Base-by-base conservation (phyloP, 2,329 filamentous ascomycete genomes). In the Neonectria faginata region DNA sequence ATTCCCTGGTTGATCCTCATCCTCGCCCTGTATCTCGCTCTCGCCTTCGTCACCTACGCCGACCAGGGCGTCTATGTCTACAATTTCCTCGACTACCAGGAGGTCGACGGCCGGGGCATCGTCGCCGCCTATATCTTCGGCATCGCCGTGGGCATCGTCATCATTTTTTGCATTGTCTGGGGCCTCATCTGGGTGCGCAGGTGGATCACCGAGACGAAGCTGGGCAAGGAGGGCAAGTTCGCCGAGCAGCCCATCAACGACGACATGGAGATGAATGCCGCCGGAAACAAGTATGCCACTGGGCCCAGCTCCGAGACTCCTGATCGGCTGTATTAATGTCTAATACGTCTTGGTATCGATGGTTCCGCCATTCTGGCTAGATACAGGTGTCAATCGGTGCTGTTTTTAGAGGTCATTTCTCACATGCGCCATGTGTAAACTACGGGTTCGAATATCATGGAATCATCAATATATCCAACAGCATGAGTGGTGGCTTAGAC, bases 21-120 rank as follows among this genome's bases (percentile, higher is more conserved):
- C 7, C 84, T 97, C 45, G 87, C 87, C 0, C 79, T 90, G 4
- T 97, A 97, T 76, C 84, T 94, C 11, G 86, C 82, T 0, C 80
- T 97, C 16, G 92, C 92, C 1, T 97, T 92, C 77, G 71, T 96
- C 22, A 94, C 91, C 0, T 79, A 86, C 65, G 87, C 87, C 5
- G 89, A 89, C 0, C 83, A 93, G 76, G 87, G 87, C 3, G 92
- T 91, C 76, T 97, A 94, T 77, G 85, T 91, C 0, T 97, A 97
- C 80, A 76, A 73, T 62, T 97, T 97, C 79, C 85, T 97, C n/a
- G 85, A 97, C 75, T 84, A 88, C 1, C 78, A 85, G 54, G 83
- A 84, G 16, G 76, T 83, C 29, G 85, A 83, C 0, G 79, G 78
- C 18, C 70, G 75, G 29, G 78, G 75, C 42, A 70, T 83, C 7